Percentiles rank a stretch among this genome's conserved stretches.
Conservation (phyloP, 805 yeast genomes). For the Candida easanensis region DNA sequence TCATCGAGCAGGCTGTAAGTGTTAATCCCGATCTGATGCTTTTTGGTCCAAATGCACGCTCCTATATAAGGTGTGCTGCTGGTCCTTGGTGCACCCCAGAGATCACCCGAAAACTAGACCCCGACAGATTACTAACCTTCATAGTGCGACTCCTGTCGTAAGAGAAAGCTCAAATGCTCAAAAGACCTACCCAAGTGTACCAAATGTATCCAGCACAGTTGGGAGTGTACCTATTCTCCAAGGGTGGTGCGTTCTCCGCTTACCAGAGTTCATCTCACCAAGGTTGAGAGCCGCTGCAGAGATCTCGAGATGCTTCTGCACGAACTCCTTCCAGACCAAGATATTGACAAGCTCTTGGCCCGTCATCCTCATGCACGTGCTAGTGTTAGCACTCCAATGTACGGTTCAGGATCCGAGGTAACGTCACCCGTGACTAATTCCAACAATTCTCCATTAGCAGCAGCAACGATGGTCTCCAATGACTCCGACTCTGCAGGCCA, state of each 20-base stretch:
- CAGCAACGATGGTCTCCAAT: constrained; percentile 3
- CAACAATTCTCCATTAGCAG: constrained; percentile 4
- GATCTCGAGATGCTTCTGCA: constrained; percentile 43
- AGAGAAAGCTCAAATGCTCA: constrained; percentile 76
- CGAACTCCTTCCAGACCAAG: constrained; percentile 44
- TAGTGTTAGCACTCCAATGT: constrained; percentile 2
- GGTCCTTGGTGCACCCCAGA: not conserved
- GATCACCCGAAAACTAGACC: not conserved
- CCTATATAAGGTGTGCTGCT: too few relatives aligned
- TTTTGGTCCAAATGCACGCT: too few relatives aligned
- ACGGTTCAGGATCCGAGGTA: constrained; percentile 10
- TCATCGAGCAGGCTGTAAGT: constrained; percentile 30
- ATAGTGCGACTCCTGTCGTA: constrained; percentile 78
- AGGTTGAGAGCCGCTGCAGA: constrained; percentile 59
- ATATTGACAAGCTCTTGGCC: constrained; percentile 38
- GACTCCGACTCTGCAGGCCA: constrained; percentile 17
- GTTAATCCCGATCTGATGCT: not conserved
- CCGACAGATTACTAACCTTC: constrained; percentile 4
- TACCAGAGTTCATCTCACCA: constrained; percentile 76
- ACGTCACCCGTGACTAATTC: not conserved
- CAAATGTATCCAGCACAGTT: constrained; percentile 66
- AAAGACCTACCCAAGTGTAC: constrained; percentile 74
- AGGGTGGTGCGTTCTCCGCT: constrained; percentile 74
- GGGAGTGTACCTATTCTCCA: constrained; percentile 81
- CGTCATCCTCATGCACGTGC: constrained; percentile 11